These are phyloP conservation scores for Penicillium glabrum DNA, from an alignment of 2,329 filamentous ascomycete genomes.

Conservation along the genomic window DNA sequence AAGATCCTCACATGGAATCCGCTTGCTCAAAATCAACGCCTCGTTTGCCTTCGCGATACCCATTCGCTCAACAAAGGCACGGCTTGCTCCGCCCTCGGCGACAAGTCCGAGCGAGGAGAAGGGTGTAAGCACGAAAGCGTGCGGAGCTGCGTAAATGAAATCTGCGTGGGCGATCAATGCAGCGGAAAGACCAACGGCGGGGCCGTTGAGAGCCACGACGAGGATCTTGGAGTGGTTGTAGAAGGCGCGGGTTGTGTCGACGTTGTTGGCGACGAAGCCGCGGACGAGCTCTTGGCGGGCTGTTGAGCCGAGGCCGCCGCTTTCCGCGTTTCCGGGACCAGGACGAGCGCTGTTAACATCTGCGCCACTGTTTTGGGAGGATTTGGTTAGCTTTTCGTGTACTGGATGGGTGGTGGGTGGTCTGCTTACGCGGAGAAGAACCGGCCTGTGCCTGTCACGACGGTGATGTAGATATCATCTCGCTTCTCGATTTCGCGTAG, in stretches of 20 bases:
- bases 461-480: constrained; percentile 79
- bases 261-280: constrained; percentile 78
- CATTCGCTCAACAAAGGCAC: constrained; percentile 75
- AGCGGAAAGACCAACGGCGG: constrained; percentile 82
- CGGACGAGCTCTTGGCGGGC: constrained; percentile 62
- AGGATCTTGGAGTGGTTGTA: constrained; percentile 94
- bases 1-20: constrained; percentile 71
- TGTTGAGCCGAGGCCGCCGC: constrained; percentile 42
- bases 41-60: constrained; percentile 84
- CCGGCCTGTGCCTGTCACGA: constrained; percentile 76
- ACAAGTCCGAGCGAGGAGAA: constrained; percentile 90
- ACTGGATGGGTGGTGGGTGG: constrained; percentile 22
- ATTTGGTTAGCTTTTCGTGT: background rate
- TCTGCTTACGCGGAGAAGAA: constrained; percentile 77
- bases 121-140: constrained; percentile 83
- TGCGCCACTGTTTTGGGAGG: constrained; percentile 61
- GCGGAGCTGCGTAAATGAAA: constrained; percentile 84
- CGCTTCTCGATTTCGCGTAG: constrained; percentile 75
- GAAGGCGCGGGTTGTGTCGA: constrained; percentile 86
- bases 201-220: constrained; percentile 86
- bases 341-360: constrained; percentile 64
- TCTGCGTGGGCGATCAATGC: constrained; percentile 81
- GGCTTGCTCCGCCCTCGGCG: constrained; percentile 78
- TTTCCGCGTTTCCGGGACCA: constrained; percentile 4
- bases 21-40: constrained; percentile 85